Conservation (phyloP, 441 rosid genomes). For the Eruca vesicaria region DNA sequence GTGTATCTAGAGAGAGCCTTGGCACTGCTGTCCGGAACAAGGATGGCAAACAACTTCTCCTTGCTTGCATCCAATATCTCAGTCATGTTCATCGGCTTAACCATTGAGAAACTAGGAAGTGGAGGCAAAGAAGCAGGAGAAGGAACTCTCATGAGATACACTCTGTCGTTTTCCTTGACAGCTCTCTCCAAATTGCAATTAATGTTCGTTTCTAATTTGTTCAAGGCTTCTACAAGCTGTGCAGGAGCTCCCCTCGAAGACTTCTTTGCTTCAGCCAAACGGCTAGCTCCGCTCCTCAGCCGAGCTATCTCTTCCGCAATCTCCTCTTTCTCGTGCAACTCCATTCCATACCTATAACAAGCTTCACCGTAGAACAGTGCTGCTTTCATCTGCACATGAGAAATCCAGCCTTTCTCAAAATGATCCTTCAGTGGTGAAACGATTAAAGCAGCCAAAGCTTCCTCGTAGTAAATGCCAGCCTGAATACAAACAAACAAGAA, state of each 20-base stretch:
- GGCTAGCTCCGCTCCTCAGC: conserved; percentile 66
- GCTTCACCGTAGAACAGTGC: conserved; percentile 84
- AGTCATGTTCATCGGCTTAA: conserved; percentile 80
- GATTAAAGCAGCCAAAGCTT: conserved; percentile 70
- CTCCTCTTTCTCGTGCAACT: conserved; percentile 95
- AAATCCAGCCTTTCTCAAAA: conserved; percentile 87
- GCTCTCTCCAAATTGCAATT: conserved; percentile 85
- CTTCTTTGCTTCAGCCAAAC: conserved; percentile 76
- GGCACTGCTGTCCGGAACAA: conserved; percentile 96
- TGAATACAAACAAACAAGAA: conserved; percentile 29
- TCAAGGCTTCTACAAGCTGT: conserved; percentile 80
- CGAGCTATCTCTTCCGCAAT: conserved; percentile 92
- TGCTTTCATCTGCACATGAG: conserved; percentile 90
- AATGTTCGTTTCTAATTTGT: conserved; percentile 67
- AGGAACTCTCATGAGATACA: conserved; percentile 97
- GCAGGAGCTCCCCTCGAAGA: conserved; percentile 78
- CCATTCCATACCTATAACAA: conserved; percentile 75
- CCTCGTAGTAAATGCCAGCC: conserved; percentile 92
- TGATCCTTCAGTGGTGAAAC: conserved; percentile 82
- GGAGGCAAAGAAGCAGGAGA: conserved; percentile 72
- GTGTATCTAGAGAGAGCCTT: conserved; percentile 97
- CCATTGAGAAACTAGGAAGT: conserved; percentile 89
- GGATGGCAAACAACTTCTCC: conserved; percentile 88
- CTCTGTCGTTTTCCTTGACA: conserved; percentile 93
- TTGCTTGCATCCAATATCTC: conserved; percentile 93